Evolutionary conservation across 495 filamentous ascomycete genomes (phyloP), one percentile per base, ranked within the genome.

Genomic region (Xylaria sp.): DNA sequence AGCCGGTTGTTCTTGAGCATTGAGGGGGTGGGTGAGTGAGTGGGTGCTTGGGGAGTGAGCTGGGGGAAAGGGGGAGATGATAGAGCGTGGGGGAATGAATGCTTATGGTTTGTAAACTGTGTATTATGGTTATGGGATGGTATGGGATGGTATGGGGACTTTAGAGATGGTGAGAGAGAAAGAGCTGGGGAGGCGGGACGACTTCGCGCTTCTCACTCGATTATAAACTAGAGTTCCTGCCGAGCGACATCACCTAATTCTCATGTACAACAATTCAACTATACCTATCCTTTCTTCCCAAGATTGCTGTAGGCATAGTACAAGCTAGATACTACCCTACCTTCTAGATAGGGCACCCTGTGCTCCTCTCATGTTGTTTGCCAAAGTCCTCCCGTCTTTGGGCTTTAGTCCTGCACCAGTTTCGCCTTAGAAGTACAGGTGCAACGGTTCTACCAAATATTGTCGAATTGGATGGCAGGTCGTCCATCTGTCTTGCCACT

Each of bases 1-100:
- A 89, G 78, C 83, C 86, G 61, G 86, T 92, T 72, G 84, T 90
- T 37, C 72, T 93, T 73, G 82, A 90, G 73, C 92, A 94, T 84
- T 91, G 75, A 21, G 57, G 5, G n/a, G n/a, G n/a, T n/a, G n/a
- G n/a, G n/a, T n/a, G n/a, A n/a, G n/a, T n/a, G n/a, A n/a, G n/a
- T n/a, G n/a, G n/a, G n/a, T n/a, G n/a, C n/a, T n/a, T n/a, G n/a
- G n/a, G n/a, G n/a, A n/a, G n/a, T n/a, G n/a, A n/a, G 26, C 19
- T 37, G 57, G 31, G 5, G 12, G 50, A 55, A 14, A 9, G 14
- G 26, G 14, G 50, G 9, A 5, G 21, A 2, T 3, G 7, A 37
- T 8, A 4, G n/a, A 5, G 33, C 17, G 15, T 37, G 17, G 9
- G n/a, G n/a, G n/a, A n/a, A n/a, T n/a, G n/a, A n/a, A n/a, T n/a